Evolutionary conservation across 108 stramenopile genomes (phyloP).

Genomic region (Cyclotella choctawhatcheeana): DNA sequence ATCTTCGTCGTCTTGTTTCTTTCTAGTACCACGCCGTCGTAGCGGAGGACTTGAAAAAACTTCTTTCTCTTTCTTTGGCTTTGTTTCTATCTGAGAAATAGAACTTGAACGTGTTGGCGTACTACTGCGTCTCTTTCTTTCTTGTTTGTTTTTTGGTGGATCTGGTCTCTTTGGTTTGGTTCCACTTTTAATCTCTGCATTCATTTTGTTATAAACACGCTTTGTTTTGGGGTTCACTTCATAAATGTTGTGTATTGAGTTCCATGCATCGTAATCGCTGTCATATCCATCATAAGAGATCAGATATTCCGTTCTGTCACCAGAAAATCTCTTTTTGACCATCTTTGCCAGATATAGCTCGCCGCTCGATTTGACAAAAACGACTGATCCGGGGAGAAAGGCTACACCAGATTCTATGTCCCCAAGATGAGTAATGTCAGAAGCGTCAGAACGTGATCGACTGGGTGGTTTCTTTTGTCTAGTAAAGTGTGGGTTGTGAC

Average conservation of each 20-base stretch:
- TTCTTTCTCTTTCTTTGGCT: constrained; percentile 14
- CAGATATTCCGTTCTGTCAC: constrained; percentile 46
- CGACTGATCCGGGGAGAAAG: constrained; percentile 53
- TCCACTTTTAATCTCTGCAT: constrained; percentile 30
- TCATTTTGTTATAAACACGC: constrained; percentile 43
- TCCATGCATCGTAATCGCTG: constrained; percentile 54
- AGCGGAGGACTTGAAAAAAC: constrained; percentile 12
- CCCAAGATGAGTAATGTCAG: constrained; percentile 26
- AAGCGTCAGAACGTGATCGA: constrained; percentile 33
- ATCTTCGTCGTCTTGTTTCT: constrained; percentile 30
- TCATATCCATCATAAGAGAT: constrained; percentile 50
- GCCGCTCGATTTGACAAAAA: constrained; percentile 49
- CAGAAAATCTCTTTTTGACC: constrained; percentile 53
- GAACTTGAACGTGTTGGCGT: not conserved
- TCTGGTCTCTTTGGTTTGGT: constrained; percentile 7
- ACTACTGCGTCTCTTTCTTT: constrained; percentile 4
- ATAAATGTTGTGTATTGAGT: constrained; percentile 51
- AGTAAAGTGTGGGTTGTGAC: not conserved
- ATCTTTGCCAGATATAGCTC: constrained; percentile 55
- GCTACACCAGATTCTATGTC: constrained; percentile 50
- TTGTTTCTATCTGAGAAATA: not conserved
- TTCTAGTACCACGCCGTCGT: constrained; percentile 25
- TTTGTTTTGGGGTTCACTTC: constrained; percentile 56
- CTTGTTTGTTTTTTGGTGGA: constrained; percentile 22
- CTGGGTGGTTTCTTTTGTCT: constrained; percentile 22